Percentiles rank a stretch among this genome's conserved stretches.
Conservation (phyloP, 129 eudicot genomes). For the Helianthus tuberosus region DNA sequence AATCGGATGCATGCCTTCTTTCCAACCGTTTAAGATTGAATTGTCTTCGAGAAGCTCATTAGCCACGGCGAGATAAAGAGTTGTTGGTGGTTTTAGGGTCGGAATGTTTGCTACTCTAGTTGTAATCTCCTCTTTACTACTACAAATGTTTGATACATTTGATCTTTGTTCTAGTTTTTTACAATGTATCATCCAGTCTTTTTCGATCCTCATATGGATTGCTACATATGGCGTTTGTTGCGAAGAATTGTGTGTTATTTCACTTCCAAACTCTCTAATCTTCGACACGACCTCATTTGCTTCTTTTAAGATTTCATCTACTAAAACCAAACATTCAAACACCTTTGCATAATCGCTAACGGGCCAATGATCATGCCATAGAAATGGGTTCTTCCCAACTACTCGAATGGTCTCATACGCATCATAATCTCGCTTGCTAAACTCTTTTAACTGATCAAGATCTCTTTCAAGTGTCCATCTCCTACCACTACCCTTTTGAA, state of each 20-base stretch:
- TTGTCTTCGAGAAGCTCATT: conserved; percentile 81
- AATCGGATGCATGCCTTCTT: conserved; percentile 61
- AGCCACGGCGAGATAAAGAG: conserved; percentile 83
- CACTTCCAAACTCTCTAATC: conserved; percentile 57
- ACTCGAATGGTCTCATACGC: conserved; percentile 57
- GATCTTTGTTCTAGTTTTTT: conserved; percentile 71
- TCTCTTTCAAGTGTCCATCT: conserved; percentile 83
- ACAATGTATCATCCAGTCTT: conserved; percentile 98
- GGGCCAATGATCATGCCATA: conserved; percentile 99
- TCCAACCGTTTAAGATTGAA: conserved; percentile 71
- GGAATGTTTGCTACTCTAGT: conserved; percentile 63
- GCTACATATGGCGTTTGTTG: conserved; percentile 60
- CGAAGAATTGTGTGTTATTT: background rate
- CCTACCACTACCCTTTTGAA: conserved; percentile 89
- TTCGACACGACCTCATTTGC: conserved; percentile 73
- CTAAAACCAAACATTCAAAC: conserved; percentile 78
- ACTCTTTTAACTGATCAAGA: conserved; percentile 66
- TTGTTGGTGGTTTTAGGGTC: conserved; percentile 43
- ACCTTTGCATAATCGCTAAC: conserved; percentile 77
- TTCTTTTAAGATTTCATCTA: conserved; percentile 69
- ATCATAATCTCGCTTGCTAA: conserved; percentile 39
- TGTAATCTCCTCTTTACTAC: conserved; percentile 80
- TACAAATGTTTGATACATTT: conserved; percentile 67
- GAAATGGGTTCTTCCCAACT: conserved; percentile 83
- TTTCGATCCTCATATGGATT: conserved; percentile 94